Base-by-base conservation (phyloP, 2,329 filamentous ascomycete species). In the Aspergillus eucalypticola region DNA sequence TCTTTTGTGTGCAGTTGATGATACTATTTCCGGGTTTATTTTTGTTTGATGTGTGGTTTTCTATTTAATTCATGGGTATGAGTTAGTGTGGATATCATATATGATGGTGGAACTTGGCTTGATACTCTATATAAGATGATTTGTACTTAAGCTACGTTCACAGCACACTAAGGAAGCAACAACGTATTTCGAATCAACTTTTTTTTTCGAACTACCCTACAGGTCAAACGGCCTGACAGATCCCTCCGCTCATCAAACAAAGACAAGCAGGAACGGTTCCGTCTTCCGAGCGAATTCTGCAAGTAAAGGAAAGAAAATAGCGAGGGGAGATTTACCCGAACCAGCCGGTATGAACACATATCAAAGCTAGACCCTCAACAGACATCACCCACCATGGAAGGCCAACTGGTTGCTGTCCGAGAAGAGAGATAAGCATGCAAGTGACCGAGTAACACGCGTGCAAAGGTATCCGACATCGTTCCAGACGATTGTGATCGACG, bases 381-480 rank as follows among this genome's bases (percentile, higher is more conserved):
- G 21, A 6, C 21, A 27, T n/a, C 15, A n/a, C 25, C 46, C 29
- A 8, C 13, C 21, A 13, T 52, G 7, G 11, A n/a, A 17, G 29
- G 17, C 11, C 17, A 52, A 8, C 15, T 15, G 13, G 13, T 41
- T 25, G 25, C 15, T 25, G 19, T 35, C 10, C 32, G n/a, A 58
- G 13, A 44, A 27, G 29, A 19, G 5, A 23, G 35, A 17, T 11
- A 25, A 19, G 21, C 38, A 19, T 21, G 27, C 8, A n/a, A 8
- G 21, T 17, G 15, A 56, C 48, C 52, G 32, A 13, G 49, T 11
- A 27, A 42, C 35, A 52, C 13, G 7, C 29, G 23, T 39, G 15
- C 27, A 10, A n/a, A 41, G 44, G 54, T 58, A 58, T 58, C 51
- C 41, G 51, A 58, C 44, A 51, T 38, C 54, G 44, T 61, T 32